Base-by-base conservation (phyloP, 2,329 filamentous ascomycete genomes). In the Biscogniauxia marginata region DNA sequence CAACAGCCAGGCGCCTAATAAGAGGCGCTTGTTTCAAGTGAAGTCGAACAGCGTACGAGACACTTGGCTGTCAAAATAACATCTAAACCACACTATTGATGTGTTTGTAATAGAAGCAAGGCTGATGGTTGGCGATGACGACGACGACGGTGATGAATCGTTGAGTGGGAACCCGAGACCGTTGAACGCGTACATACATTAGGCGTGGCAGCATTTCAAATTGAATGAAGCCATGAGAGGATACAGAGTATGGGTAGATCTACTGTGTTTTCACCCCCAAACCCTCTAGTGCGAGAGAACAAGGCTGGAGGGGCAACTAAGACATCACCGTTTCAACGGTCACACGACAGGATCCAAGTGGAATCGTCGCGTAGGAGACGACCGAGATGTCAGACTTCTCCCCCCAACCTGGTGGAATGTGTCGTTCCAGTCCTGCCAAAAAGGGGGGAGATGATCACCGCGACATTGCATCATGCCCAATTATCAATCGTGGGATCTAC, bases 381-480 rank as follows among this genome's bases (percentile, higher is more conserved):
- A n/a, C 30, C 30, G 30, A 39, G 30, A 39, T 61, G 63, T 66
- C 57, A 65, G 59, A 64, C 59, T 57, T 22, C 46, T 22, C 54
- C 56, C 44, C 55, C 55, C 51, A 34, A 50, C 58, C 56, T 57
- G 46, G 57, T 66, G 65, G 63, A 64, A 64, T 63, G 61, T 58
- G 55, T 64, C 54, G 60, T 63, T 66, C 64, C 63, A 63, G 61
- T 62, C 56, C 58, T 66, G 59, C 67, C 65, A 51, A 63, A 67
- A 65, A n/a, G 54, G 57, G 64, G 64, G 50, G 57, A 64, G 59
- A 59, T 52, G 63, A 68, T 66, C 58, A 65, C 60, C 57, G 54
- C 57, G 51, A 59, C 56, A 61, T 68, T 68, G 65, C 67, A 68
- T 69, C 67, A 69, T 68, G 56, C 54, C 48, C 49, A 34, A 18